Evolutionary conservation across 2,329 filamentous ascomycete genomes (phyloP), one percentile per base, ranked within the genome.

Genomic region (Ophiostoma piceae): DNA sequence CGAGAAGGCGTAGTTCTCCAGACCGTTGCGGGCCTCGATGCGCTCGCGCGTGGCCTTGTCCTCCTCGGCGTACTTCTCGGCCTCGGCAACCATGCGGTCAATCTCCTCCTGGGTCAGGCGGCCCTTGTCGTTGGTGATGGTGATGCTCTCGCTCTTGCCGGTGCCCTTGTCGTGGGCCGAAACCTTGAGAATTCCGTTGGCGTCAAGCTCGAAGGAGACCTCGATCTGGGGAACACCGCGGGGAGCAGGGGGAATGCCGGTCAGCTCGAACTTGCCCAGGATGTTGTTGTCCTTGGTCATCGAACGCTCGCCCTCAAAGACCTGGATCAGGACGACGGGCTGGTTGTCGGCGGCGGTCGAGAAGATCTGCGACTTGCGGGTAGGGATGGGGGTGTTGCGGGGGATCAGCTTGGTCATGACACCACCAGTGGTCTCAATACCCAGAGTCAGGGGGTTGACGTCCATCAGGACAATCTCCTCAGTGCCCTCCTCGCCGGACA

Each of bases 111-210:
- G 90, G 77, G 91, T 93, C 68, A 99, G 90, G 80, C 95, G 94
- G 75, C 95, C 95, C 90, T 98, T 98, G 84, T 99, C 95, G 84
- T 99, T 98, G 84, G 91, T 98, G 80, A 99, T 99, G 76, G 95
- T 98, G 81, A 99, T 98, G 74, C 91, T 93, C 86, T 99, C 93
- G 73, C 87, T 88, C 88, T 98, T 97, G 82, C 95, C 95, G 77
- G 94, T 97, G 79, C 94, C 95, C 90, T 98, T 98, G 83, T 99
- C 95, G 78, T 91, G 90, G 75, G 95, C 95, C 74, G 91, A 92
- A 73, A 99, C 95, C 86, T 96, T 94, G 75, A 99, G 88, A 77
- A 99, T 97, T 85, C 95, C 94, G 83, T 99, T 98, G 85, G 93
- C 94, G 77, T 99, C 94, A 71, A 99, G 90, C 82, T 97, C 92